phyloP scores from a whole-genome alignment of 192 early-diverging fungal species.

The Coemansia sp. region DNA sequence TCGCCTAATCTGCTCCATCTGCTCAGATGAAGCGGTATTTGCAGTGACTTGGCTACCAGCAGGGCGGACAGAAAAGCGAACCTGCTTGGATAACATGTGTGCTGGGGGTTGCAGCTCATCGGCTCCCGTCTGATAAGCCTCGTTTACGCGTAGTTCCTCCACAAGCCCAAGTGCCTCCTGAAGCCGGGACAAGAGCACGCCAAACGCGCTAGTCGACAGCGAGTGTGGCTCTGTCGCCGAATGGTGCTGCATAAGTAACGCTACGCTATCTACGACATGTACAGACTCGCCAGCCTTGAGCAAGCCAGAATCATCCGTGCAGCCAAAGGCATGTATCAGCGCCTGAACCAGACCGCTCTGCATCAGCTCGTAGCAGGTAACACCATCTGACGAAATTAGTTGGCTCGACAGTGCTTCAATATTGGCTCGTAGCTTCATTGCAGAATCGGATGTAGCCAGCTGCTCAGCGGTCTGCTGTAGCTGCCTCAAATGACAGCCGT shows the following conservation, averaged over 20 bases:
- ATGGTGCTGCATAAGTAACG: background rate
- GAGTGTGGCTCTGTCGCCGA: background rate
- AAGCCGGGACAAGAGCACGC: constrained; percentile 61
- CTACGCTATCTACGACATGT: no score
- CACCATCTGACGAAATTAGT: constrained; percentile 41
- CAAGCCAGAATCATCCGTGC: background rate
- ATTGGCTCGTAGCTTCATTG: background rate
- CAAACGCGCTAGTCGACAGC: constrained; percentile 42
- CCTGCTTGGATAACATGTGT: constrained; percentile 73
- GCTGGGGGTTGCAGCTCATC: constrained; percentile 53
- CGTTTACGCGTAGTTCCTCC: constrained; percentile 63
- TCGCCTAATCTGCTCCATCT: constrained; percentile 22
- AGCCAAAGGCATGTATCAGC: constrained; percentile 9
- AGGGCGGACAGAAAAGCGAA: constrained; percentile 65
- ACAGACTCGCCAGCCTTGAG: no score
- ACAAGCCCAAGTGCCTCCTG: constrained; percentile 70
- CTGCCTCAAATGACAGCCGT: background rate
- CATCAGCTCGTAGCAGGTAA: constrained; percentile 78
- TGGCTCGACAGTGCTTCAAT: constrained; percentile 2
- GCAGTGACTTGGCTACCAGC: constrained; percentile 41
- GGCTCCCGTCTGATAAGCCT: constrained; percentile 53
- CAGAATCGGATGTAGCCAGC: background rate
- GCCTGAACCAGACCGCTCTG: constrained; percentile 71
- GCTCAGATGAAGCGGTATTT: constrained; percentile 12
- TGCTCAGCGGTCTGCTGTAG: constrained; percentile 15